Percentiles rank a stretch among this genome's conserved stretches.
These are phyloP conservation scores for Epicoccum nigrum DNA, from an alignment of 2,329 filamentous ascomycete genomes.

Conservation along the genomic window DNA sequence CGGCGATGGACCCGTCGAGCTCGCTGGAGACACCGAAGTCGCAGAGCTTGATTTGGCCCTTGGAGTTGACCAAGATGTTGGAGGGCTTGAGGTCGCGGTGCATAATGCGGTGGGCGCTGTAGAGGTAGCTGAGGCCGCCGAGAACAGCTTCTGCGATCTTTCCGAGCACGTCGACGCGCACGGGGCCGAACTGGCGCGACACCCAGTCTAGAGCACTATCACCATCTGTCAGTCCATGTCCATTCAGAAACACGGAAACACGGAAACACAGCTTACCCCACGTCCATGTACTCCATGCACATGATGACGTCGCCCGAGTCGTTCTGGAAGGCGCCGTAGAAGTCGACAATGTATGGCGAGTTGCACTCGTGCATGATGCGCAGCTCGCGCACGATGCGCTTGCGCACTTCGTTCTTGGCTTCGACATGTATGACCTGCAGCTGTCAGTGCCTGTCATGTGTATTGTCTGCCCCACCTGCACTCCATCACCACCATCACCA, in stretches of 20 bases:
- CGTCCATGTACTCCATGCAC: slow-evolving; percentile 99
- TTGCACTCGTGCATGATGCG: slow-evolving; percentile 99
- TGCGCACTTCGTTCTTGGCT: slow-evolving; percentile 94
- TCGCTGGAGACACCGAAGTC: slow-evolving; percentile 99
- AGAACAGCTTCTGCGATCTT: slow-evolving; percentile 97
- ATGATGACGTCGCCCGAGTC: slow-evolving; percentile 97
- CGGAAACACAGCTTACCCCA: slow-evolving; percentile 71
- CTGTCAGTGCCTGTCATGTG: slow-evolving; percentile 18
- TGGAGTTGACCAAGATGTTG: slow-evolving; percentile 94
- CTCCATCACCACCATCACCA: no score
- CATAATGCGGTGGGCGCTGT: slow-evolving; percentile 96
- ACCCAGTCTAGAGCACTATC: slow-evolving; percentile 87
- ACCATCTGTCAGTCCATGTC: slow-evolving; percentile 20
- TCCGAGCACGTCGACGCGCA: slow-evolving; percentile 93
- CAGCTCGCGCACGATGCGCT: slow-evolving; percentile 94
- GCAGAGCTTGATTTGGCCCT: slow-evolving; percentile 93
- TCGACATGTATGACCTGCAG: slow-evolving; percentile 93
- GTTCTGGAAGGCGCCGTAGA: slow-evolving; percentile 96
- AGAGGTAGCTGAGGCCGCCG: slow-evolving; percentile 91
- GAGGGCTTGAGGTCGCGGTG: slow-evolving; percentile 98
- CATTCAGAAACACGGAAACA: not conserved
- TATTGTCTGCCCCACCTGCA: no score
- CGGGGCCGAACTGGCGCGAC: slow-evolving; percentile 91
- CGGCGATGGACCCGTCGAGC: slow-evolving; percentile 95
- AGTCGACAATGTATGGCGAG: slow-evolving; percentile 94